Evolutionary conservation across 805 yeast species (phyloP).

Genomic region (Lachancea sp.): DNA sequence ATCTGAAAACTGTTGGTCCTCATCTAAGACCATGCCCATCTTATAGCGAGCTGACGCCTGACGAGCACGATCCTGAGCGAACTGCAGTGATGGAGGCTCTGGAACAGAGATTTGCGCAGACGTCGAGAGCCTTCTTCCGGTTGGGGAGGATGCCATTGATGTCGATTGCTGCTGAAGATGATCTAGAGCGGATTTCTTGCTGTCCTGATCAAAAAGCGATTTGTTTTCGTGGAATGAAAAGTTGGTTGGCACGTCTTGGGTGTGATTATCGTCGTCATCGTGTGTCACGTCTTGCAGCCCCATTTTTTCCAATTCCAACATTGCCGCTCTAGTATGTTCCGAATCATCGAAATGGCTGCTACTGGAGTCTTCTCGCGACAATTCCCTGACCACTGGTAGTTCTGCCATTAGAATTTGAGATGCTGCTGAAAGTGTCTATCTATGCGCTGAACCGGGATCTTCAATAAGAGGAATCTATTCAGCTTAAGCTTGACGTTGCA

Average conservation of each 20-base stretch:
- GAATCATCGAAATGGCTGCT: neutral
- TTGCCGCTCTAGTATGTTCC: neutral
- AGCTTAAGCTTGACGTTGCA: no score
- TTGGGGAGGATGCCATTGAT: slow-evolving; percentile 4
- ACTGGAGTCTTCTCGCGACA: neutral
- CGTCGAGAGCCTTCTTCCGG: slow-evolving; percentile 19
- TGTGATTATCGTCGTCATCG: slow-evolving; percentile 9
- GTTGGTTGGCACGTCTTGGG: slow-evolving; percentile 18
- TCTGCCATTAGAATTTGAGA: neutral
- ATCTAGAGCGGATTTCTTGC: slow-evolving; percentile 28
- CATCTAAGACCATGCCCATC: slow-evolving; percentile 41
- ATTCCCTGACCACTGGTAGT: neutral
- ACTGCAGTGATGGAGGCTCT: slow-evolving; percentile 16
- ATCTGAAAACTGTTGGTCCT: slow-evolving; percentile 47
- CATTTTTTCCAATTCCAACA: slow-evolving; percentile 3
- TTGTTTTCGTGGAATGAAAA: slow-evolving; percentile 32
- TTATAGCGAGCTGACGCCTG: slow-evolving; percentile 32
- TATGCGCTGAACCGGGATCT: no score
- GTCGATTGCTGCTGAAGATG: slow-evolving; percentile 8
- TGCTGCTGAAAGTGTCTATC: neutral
- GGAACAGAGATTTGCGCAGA: slow-evolving; percentile 26
- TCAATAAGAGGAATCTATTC: no score
- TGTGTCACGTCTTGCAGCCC: neutral
- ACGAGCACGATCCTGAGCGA: slow-evolving; percentile 4
- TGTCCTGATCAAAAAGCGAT: slow-evolving; percentile 27